Evolutionary conservation across 2,329 filamentous ascomycete genomes (phyloP).

Genomic region (Sclerotinia subarctica): DNA sequence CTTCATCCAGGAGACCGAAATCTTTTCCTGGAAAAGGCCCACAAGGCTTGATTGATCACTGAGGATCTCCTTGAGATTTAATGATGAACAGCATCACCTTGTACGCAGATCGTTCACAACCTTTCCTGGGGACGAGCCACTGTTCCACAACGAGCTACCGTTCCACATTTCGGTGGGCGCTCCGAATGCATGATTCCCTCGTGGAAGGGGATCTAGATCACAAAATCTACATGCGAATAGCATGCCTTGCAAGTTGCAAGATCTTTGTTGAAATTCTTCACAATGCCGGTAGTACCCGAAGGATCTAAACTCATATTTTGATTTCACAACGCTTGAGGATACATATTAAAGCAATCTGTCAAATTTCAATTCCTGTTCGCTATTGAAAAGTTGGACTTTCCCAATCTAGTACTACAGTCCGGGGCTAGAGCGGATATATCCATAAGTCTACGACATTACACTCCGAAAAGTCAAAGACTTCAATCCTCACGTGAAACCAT

Average conservation of each 20-base stretch:
- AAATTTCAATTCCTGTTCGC: not conserved
- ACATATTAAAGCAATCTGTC: not conserved
- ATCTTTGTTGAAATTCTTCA: conserved; percentile 2
- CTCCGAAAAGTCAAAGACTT: not conserved
- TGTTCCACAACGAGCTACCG: conserved; percentile 3
- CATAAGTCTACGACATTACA: not conserved
- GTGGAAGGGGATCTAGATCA: not conserved
- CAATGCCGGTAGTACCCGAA: not conserved
- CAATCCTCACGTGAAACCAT: not conserved
- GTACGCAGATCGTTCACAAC: conserved; percentile 3
- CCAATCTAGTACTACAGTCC: not conserved
- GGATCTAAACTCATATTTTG: too few species aligned
- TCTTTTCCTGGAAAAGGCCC: not conserved
- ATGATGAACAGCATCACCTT: conserved; percentile 3
- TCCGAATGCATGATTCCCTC: not conserved
- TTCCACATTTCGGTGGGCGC: conserved; percentile 5
- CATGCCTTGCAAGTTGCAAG: conserved; percentile 1
- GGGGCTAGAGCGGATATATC: not conserved
- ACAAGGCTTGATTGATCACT: conserved; percentile 4
- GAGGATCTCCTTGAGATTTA: too few species aligned
- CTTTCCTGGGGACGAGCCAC: not conserved
- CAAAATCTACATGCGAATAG: conserved; percentile 2
- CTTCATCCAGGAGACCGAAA: not conserved
- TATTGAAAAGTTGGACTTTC: not conserved
- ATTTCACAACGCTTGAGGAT: not conserved